These are phyloP conservation scores for Striga asiatica DNA, from an alignment of 257 asterid species.

Conservation along the genomic window DNA sequence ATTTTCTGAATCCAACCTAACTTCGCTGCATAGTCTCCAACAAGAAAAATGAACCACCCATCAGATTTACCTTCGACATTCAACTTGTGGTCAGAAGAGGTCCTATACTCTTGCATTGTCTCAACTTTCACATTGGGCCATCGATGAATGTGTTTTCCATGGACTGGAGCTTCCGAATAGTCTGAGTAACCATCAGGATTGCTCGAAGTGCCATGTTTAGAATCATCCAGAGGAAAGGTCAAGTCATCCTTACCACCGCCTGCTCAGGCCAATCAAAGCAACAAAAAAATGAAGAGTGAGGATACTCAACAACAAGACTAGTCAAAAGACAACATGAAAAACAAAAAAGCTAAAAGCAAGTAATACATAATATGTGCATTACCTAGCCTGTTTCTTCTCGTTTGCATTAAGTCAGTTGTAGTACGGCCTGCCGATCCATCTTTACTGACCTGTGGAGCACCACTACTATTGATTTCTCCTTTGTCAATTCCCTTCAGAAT, in stretches of 20 bases:
- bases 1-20: background rate
- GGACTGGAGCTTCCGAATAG: conserved; percentile 24
- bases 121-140: conserved; percentile 32
- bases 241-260: conserved; percentile 51
- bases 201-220: conserved; percentile 37
- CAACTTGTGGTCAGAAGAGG: conserved; percentile 30
- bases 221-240: too few relatives aligned
- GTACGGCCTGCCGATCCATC: conserved; percentile 60
- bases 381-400: conserved; percentile 64
- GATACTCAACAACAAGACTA: background rate
- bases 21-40: conserved; percentile 14
- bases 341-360: too few relatives aligned
- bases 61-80: conserved; percentile 38
- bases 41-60: conserved; percentile 2
- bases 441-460: conserved; percentile 69
- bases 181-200: conserved; percentile 28
- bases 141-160: conserved; percentile 23
- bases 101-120: conserved; percentile 26
- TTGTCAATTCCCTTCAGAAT: conserved; percentile 79
- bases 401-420: conserved; percentile 50
- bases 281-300: conserved; percentile 12
- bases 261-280: conserved; percentile 20
- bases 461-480: conserved; percentile 75
- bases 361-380: background rate
- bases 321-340: background rate